These are phyloP conservation scores for Brassica napus DNA, from an alignment of 345 rosid species.

Conservation along the genomic window DNA sequence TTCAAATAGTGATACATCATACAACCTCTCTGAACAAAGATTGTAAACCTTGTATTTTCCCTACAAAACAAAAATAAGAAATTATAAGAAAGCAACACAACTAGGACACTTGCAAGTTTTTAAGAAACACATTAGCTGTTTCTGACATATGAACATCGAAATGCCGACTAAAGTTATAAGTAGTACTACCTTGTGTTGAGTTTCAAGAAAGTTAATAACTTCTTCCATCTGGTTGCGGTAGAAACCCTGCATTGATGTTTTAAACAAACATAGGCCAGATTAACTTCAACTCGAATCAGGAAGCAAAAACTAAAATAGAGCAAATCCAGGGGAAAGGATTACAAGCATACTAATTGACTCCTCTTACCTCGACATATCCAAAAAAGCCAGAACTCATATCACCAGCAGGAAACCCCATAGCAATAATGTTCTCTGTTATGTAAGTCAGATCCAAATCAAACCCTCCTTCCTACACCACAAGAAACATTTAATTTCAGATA, in stretches of 20 bases:
- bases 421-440: constrained; percentile 82
- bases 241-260: constrained; percentile 66
- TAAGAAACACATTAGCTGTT: background rate
- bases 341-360: constrained; percentile 24
- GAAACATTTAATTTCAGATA: background rate
- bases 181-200: constrained; percentile 70
- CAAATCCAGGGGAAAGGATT: background rate
- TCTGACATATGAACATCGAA: background rate
- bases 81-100: background rate
- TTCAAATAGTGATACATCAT: constrained; percentile 86
- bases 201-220: constrained; percentile 86
- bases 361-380: constrained; percentile 71
- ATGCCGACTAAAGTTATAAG: background rate
- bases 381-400: constrained; percentile 92
- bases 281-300: background rate
- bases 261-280: background rate
- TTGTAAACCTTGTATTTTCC: constrained; percentile 88
- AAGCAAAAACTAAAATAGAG: constrained; percentile 10
- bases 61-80: constrained; percentile 42
- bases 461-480: constrained; percentile 72
- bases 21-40: constrained; percentile 86
- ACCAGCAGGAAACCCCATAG: constrained; percentile 98
- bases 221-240: constrained; percentile 95
- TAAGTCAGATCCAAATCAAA: constrained; percentile 87
- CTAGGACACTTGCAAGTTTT: background rate